Percentiles rank a stretch among this genome's conserved stretches.
Conservation (phyloP, 345 rosid genomes). For the Rhodamnia rubescens region DNA sequence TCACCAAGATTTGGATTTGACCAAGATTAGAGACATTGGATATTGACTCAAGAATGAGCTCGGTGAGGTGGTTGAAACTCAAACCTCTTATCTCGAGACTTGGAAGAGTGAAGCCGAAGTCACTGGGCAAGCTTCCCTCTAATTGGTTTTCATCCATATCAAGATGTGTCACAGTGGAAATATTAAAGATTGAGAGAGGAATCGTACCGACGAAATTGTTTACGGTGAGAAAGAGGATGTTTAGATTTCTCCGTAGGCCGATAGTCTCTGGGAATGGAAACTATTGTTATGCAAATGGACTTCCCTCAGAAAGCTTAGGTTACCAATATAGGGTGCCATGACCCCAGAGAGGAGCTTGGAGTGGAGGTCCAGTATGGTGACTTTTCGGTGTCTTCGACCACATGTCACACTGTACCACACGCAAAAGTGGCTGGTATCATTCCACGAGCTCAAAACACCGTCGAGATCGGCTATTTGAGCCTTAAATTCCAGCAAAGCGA, state of each 20-base stretch:
- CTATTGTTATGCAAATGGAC: no score
- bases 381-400: no score
- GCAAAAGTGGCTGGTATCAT: no score
- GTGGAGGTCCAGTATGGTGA: no score
- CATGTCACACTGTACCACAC: no score
- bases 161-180: not conserved
- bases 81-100: not conserved
- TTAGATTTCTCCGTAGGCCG: slow-evolving; percentile 2
- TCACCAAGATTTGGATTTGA: not conserved
- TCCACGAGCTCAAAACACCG: no score
- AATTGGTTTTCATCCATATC: not conserved
- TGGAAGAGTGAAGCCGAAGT: slow-evolving; percentile 7
- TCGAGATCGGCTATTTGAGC: no score
- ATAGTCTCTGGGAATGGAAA: no score
- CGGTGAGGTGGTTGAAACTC: not conserved
- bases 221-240: accelerated
- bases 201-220: not conserved
- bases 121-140: slow-evolving; percentile 3
- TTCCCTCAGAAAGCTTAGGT: no score
- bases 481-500: no score
- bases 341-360: no score
- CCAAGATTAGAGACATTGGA: not conserved
- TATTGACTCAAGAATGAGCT: not conserved
- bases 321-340: no score
- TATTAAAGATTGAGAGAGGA: slow-evolving; percentile 7